Percentiles rank a stretch among this genome's conserved stretches.
These are phyloP conservation scores for Suillus weaverae DNA, from an alignment of 768 basidiomycete species.

Conservation along the genomic window DNA sequence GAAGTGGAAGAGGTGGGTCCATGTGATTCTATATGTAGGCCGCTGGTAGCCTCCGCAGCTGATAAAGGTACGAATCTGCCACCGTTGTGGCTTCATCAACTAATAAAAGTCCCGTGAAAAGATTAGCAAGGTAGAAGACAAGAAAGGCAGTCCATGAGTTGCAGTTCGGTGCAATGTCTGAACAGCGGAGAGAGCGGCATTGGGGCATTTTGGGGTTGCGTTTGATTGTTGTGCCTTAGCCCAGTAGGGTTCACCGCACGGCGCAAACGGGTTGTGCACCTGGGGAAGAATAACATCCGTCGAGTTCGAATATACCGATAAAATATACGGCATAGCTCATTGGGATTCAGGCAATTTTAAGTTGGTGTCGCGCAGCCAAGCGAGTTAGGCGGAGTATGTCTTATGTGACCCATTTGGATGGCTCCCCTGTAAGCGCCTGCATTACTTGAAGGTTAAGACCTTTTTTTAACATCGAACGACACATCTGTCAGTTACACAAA, in stretches of 20 bases:
- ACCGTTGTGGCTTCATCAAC: neutral
- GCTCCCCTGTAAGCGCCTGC: neutral
- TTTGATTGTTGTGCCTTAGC: neutral
- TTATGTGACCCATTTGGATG: neutral
- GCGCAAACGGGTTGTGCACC: too few species aligned
- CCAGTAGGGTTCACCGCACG: neutral
- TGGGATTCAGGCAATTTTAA: neutral
- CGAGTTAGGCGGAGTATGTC: too few species aligned
- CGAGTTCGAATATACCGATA: neutral
- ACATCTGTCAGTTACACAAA: neutral
- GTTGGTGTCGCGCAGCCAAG: too few species aligned
- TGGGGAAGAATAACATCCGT: neutral
- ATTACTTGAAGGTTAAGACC: neutral
- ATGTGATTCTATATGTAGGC: neutral
- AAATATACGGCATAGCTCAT: neutral
- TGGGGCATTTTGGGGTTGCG: neutral
- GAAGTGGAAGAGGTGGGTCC: too few species aligned
- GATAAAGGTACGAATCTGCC: neutral
- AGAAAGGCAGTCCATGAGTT: too few species aligned
- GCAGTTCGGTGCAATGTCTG: neutral
- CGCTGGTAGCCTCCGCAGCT: neutral
- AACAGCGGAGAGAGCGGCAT: neutral
- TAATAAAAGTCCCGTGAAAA: neutral
- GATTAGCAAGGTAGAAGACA: neutral
- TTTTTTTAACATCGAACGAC: neutral